Evolutionary conservation across 2,329 filamentous ascomycete genomes (phyloP).

Genomic region (Emmonsia crescens): DNA sequence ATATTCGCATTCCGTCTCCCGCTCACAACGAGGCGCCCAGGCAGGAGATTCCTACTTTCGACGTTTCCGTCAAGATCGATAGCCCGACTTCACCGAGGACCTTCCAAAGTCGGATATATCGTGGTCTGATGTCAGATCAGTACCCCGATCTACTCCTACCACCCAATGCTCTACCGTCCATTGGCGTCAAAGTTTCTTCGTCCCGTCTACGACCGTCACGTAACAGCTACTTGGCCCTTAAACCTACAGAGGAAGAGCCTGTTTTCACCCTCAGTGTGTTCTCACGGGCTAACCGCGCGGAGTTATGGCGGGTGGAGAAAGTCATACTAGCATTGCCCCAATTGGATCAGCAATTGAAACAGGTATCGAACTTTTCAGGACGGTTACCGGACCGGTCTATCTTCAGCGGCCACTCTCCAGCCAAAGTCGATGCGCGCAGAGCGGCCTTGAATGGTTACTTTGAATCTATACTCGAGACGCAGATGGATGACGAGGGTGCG

Average conservation of each 20-base stretch:
- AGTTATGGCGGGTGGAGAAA: constrained; percentile 93
- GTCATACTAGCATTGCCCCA: constrained; percentile 70
- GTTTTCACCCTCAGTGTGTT: constrained; percentile 87
- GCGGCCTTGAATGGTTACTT: constrained; percentile 74
- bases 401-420: constrained; percentile 86
- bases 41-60: constrained; percentile 26
- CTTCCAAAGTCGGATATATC: constrained; percentile 50
- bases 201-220: constrained; percentile 90
- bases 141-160: constrained; percentile 77
- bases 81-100: constrained; percentile 21
- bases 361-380: constrained; percentile 57
- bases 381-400: constrained; percentile 67
- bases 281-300: constrained; percentile 56
- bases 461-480: constrained; percentile 71
- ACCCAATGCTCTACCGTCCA: constrained; percentile 76
- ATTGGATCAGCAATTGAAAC: constrained; percentile 68
- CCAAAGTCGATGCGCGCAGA: constrained; percentile 80
- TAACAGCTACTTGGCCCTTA: constrained; percentile 69
- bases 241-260: constrained; percentile 75
- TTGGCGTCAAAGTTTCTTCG: constrained; percentile 79
- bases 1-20: constrained; percentile 11
- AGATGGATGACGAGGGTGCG: constrained; percentile 65
- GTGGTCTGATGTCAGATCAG: constrained; percentile 70
- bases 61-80: constrained; percentile 24
- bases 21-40: constrained; percentile 10